A percentile compares a stretch with the other conserved stretches of the same genome.
Evolutionary conservation across 73 alveolate species (phyloP).

Genomic region (Urostyla sp.): DNA sequence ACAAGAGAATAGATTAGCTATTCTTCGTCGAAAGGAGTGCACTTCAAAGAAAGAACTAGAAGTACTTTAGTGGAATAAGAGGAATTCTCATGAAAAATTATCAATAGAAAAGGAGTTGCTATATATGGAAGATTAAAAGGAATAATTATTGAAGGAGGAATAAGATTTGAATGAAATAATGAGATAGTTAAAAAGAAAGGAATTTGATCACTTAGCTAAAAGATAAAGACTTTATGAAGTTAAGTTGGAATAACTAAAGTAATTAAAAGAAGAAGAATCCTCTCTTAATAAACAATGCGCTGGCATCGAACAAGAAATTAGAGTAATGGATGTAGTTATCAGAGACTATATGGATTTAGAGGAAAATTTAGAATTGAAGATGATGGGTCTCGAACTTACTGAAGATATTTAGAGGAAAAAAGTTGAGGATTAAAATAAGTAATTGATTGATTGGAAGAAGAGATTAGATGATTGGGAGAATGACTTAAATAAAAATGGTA

Average conservation of each 20-base stretch:
- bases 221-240: not conserved
- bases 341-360: constrained; percentile 35
- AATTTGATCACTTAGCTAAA: constrained; percentile 11
- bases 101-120: not conserved
- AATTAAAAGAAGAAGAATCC: not conserved
- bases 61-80: constrained; percentile 27
- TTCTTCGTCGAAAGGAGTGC: constrained; percentile 9
- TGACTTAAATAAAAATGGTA: constrained; percentile 6
- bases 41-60: constrained; percentile 16
- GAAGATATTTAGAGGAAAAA: constrained; percentile 49
- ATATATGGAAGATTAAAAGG: not conserved
- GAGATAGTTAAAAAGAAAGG: constrained; percentile 15
- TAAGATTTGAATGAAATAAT: constrained; percentile 15
- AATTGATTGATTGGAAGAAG: not conserved
- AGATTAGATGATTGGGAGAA: constrained; percentile 24
- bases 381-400: constrained; percentile 36
- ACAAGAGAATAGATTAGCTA: not conserved
- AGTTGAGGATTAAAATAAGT: constrained; percentile 11
- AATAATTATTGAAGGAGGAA: not conserved
- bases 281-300: constrained; percentile 6
- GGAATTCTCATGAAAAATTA: not conserved
- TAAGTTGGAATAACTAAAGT: not conserved
- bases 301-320: not conserved
- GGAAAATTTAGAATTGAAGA: constrained; percentile 37
- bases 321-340: constrained; percentile 25